A percentile compares a stretch with the other conserved stretches of the same genome.
Conservation (phyloP, 116 monocot species). For the Zostera marina region DNA sequence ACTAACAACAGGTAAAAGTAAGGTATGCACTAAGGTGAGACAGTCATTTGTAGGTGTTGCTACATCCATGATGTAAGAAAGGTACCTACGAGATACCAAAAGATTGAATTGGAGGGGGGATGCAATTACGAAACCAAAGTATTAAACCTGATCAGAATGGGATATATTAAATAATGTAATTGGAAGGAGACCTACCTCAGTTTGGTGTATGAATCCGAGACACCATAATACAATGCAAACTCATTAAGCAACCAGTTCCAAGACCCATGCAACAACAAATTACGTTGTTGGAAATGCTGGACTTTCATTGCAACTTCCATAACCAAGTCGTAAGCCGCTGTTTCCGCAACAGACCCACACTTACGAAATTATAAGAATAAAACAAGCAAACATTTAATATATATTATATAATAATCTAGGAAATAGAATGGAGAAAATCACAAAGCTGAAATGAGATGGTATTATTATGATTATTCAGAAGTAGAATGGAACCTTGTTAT, state of each 20-base stretch:
- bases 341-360: conserved; percentile 97
- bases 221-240: conserved; percentile 93
- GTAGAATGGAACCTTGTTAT: conserved; percentile 2
- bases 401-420: neutral
- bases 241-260: conserved; percentile 95
- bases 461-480: neutral
- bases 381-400: neutral
- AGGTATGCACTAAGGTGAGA: conserved; percentile 59
- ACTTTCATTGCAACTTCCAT: conserved; percentile 95
- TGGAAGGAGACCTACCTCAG: conserved; percentile 34
- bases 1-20: conserved; percentile 56
- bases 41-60: conserved; percentile 94
- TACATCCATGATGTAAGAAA: conserved; percentile 98
- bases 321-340: conserved; percentile 88
- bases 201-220: conserved; percentile 87
- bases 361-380: conserved; percentile 21
- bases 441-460: neutral
- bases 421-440: neutral
- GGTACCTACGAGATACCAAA: conserved; percentile 37
- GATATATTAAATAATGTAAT: neutral
- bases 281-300: conserved; percentile 69
- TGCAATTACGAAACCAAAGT: neutral
- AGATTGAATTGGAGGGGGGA: neutral
- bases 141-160: neutral
- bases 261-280: conserved; percentile 74